Evolutionary conservation across 83 land plant genomes (phyloP), one percentile per base, ranked within the genome.

Genomic region (Diphasiastrum complanatum): DNA sequence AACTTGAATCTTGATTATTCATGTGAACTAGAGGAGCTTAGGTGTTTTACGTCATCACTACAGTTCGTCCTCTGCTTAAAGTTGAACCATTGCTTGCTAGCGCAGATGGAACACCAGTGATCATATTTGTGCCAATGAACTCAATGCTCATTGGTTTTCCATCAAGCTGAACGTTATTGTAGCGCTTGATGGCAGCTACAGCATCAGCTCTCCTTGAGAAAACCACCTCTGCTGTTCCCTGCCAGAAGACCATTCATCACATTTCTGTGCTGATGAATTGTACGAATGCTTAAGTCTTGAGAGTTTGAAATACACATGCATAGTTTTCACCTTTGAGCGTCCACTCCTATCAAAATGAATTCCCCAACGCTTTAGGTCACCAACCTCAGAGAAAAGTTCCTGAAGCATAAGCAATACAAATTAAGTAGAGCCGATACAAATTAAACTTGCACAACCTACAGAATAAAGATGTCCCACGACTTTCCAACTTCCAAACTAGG

Each of bases 251-350:
- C n/a, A n/a, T n/a, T n/a, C n/a, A n/a, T n/a, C n/a, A n/a, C n/a
- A n/a, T n/a, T n/a, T n/a, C n/a, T n/a, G n/a, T n/a, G n/a, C n/a
- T n/a, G n/a, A n/a, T n/a, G n/a, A n/a, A n/a, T n/a, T n/a, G n/a
- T n/a, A n/a, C n/a, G n/a, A n/a, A n/a, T n/a, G n/a, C n/a, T n/a
- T n/a, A n/a, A n/a, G n/a, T n/a, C n/a, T n/a, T n/a, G n/a, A n/a
- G n/a, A n/a, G n/a, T n/a, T n/a, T n/a, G n/a, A n/a, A n/a, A n/a
- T n/a, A n/a, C n/a, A n/a, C n/a, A n/a, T n/a, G n/a, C n/a, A n/a
- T n/a, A n/a, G n/a, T n/a, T n/a, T n/a, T n/a, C n/a, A 50, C 53
- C 53, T 50, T 50, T 50, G 53, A 50, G 12, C 53, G 16, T n/a
- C 53, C 53, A 50, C 53, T 50, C 22, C 53, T n/a, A 1, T 50